phyloP scores from a whole-genome alignment of 2,329 filamentous ascomycete species.

The Lecanosticta acicola region DNA sequence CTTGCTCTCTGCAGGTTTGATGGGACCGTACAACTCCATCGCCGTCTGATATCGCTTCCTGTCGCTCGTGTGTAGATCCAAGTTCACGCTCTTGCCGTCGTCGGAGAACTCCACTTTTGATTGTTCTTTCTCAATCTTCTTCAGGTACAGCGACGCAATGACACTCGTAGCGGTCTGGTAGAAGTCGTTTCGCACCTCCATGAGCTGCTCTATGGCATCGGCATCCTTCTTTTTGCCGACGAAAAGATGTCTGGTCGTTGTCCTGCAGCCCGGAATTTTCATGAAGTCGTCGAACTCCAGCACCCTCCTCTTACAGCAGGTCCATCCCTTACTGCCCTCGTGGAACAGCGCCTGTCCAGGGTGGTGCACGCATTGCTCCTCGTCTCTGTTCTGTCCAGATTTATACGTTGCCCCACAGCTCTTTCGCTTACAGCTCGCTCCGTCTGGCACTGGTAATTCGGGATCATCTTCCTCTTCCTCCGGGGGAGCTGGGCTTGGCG shows the following conservation, averaged over 20 bases:
- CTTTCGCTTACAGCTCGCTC: slow-evolving; percentile 69
- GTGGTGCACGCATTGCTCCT: slow-evolving; percentile 79
- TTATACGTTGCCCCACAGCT: slow-evolving; percentile 66
- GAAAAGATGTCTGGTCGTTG: slow-evolving; percentile 76
- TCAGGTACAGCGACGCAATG: slow-evolving; percentile 88
- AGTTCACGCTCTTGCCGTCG: slow-evolving; percentile 51
- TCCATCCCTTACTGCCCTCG: slow-evolving; percentile 96
- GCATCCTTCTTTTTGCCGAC: slow-evolving; percentile 60
- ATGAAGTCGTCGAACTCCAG: slow-evolving; percentile 97
- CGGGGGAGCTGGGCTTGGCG: slow-evolving; percentile 52
- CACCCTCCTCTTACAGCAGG: slow-evolving; percentile 90
- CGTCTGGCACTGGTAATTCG: slow-evolving; percentile 63
- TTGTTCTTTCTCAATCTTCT: slow-evolving; percentile 84
- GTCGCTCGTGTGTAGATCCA: slow-evolving; percentile 84
- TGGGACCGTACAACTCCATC: slow-evolving; percentile 69
- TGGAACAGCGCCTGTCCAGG: slow-evolving; percentile 91
- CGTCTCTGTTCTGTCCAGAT: slow-evolving; percentile 54
- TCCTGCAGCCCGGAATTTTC: slow-evolving; percentile 86
- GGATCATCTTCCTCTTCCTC: slow-evolving; percentile 86
- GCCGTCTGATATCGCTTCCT: slow-evolving; percentile 72
- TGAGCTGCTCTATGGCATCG: slow-evolving; percentile 66
- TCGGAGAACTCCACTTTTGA: slow-evolving; percentile 66
- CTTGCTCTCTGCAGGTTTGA: slow-evolving; percentile 68
- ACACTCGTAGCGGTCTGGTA: slow-evolving; percentile 85
- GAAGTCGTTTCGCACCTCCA: slow-evolving; percentile 84